Evolutionary conservation across 2,329 filamentous ascomycete genomes (phyloP), one percentile per base, ranked within the genome.

Genomic region (Pestalotiopsis fici): DNA sequence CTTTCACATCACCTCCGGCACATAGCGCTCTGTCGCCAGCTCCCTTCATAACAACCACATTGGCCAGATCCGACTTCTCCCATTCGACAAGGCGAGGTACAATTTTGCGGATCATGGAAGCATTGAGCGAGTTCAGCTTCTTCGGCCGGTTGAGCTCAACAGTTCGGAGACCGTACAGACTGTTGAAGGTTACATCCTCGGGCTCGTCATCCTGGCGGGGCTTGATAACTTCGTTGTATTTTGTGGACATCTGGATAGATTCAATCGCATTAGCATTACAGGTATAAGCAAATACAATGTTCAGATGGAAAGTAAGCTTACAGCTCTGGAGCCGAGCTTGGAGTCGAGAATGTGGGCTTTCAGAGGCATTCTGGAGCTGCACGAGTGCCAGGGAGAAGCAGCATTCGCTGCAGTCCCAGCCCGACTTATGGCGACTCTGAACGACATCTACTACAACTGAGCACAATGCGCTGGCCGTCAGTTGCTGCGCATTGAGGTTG

Each of bases 61-160:
- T 97, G 66, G 96, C 95, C 83, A 99, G 86, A 77, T 97, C 91
- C 31, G 95, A 98, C 81, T 97, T 96, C 76, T 93, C 90, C 95
- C 95, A 99, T 85, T 98, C 95, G 76, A 93, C 86, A 76, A 99
- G 80, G 67, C 96, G 89, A 25, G 95, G 95, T 59, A 94, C 84
- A 74, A 99, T 98, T 83, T 99, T 98, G 75, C 93, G 89, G 70
- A 92, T 93, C 97, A 99, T 99, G 67, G 95, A 98, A 64, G 87
- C 93, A 79, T 97, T 95, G 72, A 99, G 89, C 28, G 95, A 92
- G 82, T 99, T 98, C 78, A 94, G 87, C 83, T 98, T 97, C 77
- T 88, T 86, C 5, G 95, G 96, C 68, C 96, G 91, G 84, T 99
- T 99, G 73, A 99, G 92, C 83, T 97, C 92, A 76, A 99, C 91